phyloP scores from a whole-genome alignment of 2,329 filamentous ascomycete genomes.

The Xylariaceae sp. region DNA sequence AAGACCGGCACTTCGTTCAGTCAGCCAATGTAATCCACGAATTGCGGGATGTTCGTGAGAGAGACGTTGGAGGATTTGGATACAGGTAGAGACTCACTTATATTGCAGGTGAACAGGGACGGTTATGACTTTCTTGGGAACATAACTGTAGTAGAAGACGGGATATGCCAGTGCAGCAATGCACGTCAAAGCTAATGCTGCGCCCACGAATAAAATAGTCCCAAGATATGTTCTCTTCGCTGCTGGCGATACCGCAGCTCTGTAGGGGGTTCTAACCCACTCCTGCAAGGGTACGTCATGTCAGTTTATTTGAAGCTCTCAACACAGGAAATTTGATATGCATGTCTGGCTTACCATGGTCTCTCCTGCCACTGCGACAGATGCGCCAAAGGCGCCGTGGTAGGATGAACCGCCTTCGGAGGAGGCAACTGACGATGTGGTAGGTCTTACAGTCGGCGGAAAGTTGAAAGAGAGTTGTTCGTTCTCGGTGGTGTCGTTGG shows the following conservation, averaged over 20 bases:
- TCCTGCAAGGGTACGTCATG: constrained; percentile 15
- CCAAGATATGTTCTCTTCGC: constrained; percentile 49
- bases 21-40: neutral
- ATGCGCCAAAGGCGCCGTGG: constrained; percentile 1
- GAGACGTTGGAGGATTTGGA: neutral
- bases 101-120: constrained; percentile 56
- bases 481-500: constrained; percentile 1
- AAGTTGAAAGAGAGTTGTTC: neutral
- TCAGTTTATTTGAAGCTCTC: neutral
- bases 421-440: no score
- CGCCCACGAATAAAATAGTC: constrained; percentile 40
- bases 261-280: constrained; percentile 29
- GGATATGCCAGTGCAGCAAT: constrained; percentile 47
- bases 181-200: constrained; percentile 42
- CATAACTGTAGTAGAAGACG: constrained; percentile 53
- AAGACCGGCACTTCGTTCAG: constrained; percentile 37
- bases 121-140: constrained; percentile 51
- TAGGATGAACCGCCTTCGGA: no score
- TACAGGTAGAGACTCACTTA: constrained; percentile 39
- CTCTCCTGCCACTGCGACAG: neutral
- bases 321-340: neutral
- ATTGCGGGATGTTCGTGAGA: no score
- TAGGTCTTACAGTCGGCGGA: neutral
- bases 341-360: constrained; percentile 5
- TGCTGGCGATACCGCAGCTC: constrained; percentile 45